These are phyloP conservation scores for Ophiostoma piceae DNA, from an alignment of 2,329 filamentous ascomycete species.

Conservation along the genomic window DNA sequence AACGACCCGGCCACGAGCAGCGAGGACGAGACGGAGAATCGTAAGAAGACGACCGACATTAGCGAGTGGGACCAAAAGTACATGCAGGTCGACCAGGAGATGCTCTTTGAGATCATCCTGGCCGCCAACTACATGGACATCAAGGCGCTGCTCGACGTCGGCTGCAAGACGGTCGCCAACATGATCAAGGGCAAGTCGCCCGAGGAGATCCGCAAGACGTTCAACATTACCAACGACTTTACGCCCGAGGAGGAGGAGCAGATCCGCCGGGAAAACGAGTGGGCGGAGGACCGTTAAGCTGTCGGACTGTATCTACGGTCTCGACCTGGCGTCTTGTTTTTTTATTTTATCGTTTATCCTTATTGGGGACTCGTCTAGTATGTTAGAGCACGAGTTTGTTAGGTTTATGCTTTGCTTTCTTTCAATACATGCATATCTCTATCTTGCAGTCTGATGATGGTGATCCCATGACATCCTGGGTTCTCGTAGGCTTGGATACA, in stretches of 20 bases:
- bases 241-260: slow-evolving; percentile 98
- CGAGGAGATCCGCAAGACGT: slow-evolving; percentile 98
- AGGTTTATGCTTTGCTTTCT: neutral
- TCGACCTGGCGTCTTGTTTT: too few relatives aligned
- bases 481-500: too few relatives aligned
- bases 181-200: slow-evolving; percentile 99
- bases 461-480: too few relatives aligned
- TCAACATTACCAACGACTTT: slow-evolving; percentile 99
- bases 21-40: slow-evolving; percentile 87
- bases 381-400: too few relatives aligned
- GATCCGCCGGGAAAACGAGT: slow-evolving; percentile 87
- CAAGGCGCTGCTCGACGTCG: slow-evolving; percentile 94
- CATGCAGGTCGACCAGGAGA: slow-evolving; percentile 99
- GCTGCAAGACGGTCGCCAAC: slow-evolving; percentile 98
- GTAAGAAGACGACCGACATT: slow-evolving; percentile 98
- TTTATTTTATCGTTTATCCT: too few relatives aligned
- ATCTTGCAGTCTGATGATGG: too few relatives aligned
- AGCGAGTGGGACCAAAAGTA: slow-evolving; percentile 99
- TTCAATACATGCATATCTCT: too few relatives aligned
- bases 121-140: slow-evolving; percentile 99
- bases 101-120: slow-evolving; percentile 98
- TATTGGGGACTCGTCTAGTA: too few relatives aligned
- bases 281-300: slow-evolving; percentile 81
- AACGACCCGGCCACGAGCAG: slow-evolving; percentile 74
- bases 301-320: too few relatives aligned